Evolutionary conservation across 2,329 filamentous ascomycete genomes (phyloP).

Genomic region (Phyllosticta citribraziliensis): DNA sequence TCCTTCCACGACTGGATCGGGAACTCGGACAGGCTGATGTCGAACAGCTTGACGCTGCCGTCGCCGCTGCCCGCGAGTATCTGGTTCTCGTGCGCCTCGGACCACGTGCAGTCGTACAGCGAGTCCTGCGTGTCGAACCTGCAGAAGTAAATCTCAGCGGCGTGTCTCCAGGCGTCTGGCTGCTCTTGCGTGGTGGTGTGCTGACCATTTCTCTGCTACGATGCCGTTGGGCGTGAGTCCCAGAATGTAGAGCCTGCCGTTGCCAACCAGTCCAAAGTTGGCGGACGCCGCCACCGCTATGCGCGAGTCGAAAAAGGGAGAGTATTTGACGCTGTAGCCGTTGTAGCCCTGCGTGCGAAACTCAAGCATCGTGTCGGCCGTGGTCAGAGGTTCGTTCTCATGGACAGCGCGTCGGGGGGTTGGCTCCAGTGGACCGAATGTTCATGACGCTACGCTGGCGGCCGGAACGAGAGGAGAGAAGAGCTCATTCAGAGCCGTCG

Average conservation of each 20-base stretch:
- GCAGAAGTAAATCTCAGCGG: background rate
- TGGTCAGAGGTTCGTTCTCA: background rate
- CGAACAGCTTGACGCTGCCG: constrained; percentile 89
- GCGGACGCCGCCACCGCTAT: constrained; percentile 83
- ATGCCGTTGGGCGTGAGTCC: constrained; percentile 76
- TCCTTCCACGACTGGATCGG: constrained; percentile 89
- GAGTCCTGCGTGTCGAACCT: constrained; percentile 97
- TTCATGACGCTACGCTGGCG: constrained; percentile 6
- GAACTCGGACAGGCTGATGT: constrained; percentile 69
- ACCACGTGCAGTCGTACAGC: constrained; percentile 91
- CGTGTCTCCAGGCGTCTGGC: background rate
- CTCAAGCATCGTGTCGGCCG: constrained; percentile 62
- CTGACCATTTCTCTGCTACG: constrained; percentile 68
- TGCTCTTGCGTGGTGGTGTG: constrained; percentile 11
- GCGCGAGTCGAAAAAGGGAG: constrained; percentile 91
- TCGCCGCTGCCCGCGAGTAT: constrained; percentile 82
- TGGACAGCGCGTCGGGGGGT: background rate
- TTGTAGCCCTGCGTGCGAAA: constrained; percentile 91
- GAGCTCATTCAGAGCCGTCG: constrained; percentile 2
- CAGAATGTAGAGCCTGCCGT: constrained; percentile 79
- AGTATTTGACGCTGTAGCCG: constrained; percentile 96
- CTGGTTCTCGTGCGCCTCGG: constrained; percentile 93
- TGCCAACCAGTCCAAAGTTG: constrained; percentile 95
- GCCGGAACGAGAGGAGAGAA: background rate
- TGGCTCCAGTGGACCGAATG: background rate